Percentiles rank a stretch among this genome's conserved stretches.
phyloP scores from a whole-genome alignment of 1,284 basidiomycete genomes.

The Coniferiporia weirii region DNA sequence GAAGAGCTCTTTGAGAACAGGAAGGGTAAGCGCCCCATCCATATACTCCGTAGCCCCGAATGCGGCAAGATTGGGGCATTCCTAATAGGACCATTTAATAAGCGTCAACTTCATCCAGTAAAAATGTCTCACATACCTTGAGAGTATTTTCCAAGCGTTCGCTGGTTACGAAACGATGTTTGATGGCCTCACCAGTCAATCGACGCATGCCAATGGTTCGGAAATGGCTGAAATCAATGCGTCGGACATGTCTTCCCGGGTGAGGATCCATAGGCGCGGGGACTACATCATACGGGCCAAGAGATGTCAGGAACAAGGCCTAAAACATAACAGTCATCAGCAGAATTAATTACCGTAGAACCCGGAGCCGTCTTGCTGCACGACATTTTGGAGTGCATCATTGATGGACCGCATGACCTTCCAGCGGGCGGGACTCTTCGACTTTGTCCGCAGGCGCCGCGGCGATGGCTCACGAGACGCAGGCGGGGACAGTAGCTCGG shows the following conservation, averaged over 20 bases:
- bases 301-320: slow-evolving; percentile 7
- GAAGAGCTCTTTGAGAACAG: slow-evolving; percentile 82
- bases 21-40: slow-evolving; percentile 81
- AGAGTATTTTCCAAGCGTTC: slow-evolving; percentile 78
- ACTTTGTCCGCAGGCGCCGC: slow-evolving; percentile 62
- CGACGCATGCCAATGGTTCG: slow-evolving; percentile 92
- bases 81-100: slow-evolving; percentile 39
- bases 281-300: slow-evolving; percentile 39
- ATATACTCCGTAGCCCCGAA: slow-evolving; percentile 96
- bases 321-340: neutral
- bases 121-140: slow-evolving; percentile 48
- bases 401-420: slow-evolving; percentile 70
- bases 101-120: neutral
- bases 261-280: slow-evolving; percentile 66
- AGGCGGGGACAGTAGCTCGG: slow-evolving; percentile 68
- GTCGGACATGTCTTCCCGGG: slow-evolving; percentile 71
- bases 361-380: slow-evolving; percentile 56
- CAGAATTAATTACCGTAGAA: slow-evolving; percentile 52
- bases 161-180: slow-evolving; percentile 89
- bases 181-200: slow-evolving; percentile 85
- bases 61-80: slow-evolving; percentile 75
- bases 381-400: slow-evolving; percentile 63
- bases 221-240: slow-evolving; percentile 90
- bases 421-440: slow-evolving; percentile 77
- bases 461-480: slow-evolving; percentile 78